Evolutionary conservation across 805 yeast species (phyloP), one percentile per base, ranked within the genome.

Genomic region (Saturnispora diversa): DNA sequence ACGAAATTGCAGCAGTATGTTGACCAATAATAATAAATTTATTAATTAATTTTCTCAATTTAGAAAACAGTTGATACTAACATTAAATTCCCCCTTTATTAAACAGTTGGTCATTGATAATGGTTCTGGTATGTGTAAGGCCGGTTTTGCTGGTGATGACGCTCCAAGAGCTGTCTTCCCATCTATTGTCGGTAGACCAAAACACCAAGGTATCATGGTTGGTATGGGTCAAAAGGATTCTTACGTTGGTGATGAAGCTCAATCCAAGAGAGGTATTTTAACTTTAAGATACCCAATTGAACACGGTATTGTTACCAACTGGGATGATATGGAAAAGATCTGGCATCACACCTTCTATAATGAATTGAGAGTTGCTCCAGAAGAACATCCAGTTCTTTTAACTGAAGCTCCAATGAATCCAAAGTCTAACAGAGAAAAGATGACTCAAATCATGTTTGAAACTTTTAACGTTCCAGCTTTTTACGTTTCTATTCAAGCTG

Each of bases 121-220:
- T 75, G 98, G 98, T 76, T 92, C 98, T 65, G 98, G 98, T 80
- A 92, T 92, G 97, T 92, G 98, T 82, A 92, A 92, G 70, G 98
- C 98, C 90, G 98, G 98, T 73, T 92, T 88, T 68, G 97, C 98
- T 80, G 98, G 98, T 77, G 97, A 92, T 66, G 98, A 92, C 75
- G 97, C 97, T 53, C 98, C 98, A 66, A 84, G 97, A 71, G 97
- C 98, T 62, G 98, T 92, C 58, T 92, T 92, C 90, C 98, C 98
- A 65, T 92, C 97, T 50, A 90, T 92, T 64, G 98, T 90, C 53
- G 98, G 98, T 75, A 92, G 98, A 76, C 97, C 98, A 76, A 88
- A 95, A 80, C 98, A 92, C 70, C 97, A 92, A 72, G 97, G 97
- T 81, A 88, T 87, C 77, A 88, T 88, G 97, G 97, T 90, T 59